Evolutionary conservation across 2,329 filamentous ascomycete species (phyloP).

Genomic region (Aspergillus novoparasiticus): DNA sequence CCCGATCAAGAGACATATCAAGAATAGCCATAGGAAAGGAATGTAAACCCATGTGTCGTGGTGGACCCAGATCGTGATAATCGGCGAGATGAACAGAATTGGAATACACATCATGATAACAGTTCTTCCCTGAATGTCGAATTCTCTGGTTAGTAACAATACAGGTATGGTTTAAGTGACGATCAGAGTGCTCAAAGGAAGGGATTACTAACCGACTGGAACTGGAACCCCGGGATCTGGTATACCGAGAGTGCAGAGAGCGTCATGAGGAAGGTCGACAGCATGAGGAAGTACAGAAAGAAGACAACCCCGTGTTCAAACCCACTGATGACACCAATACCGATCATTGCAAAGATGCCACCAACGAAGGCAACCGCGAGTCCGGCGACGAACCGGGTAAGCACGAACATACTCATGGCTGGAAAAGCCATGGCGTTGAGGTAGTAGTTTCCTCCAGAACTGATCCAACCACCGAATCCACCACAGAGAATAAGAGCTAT

Average conservation of each 20-base stretch:
- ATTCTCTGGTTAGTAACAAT: not conserved
- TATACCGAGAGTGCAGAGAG: slow-evolving; percentile 58
- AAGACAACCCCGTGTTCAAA: slow-evolving; percentile 58
- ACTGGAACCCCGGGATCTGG: slow-evolving; percentile 56
- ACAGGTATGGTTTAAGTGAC: too few species aligned
- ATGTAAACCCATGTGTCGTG: slow-evolving; percentile 62
- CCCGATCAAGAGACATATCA: slow-evolving; percentile 54
- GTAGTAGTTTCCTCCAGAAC: slow-evolving; percentile 65
- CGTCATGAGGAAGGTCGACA: slow-evolving; percentile 63
- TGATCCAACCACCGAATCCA: slow-evolving; percentile 65
- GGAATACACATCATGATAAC: slow-evolving; percentile 59
- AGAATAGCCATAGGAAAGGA: slow-evolving; percentile 56
- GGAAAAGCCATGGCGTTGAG: slow-evolving; percentile 59
- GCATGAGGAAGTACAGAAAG: slow-evolving; percentile 59
- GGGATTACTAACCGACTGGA: slow-evolving; percentile 46
- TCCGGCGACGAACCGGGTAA: slow-evolving; percentile 53
- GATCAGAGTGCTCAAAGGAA: not conserved
- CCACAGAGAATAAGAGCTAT: slow-evolving; percentile 62
- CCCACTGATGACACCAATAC: slow-evolving; percentile 49
- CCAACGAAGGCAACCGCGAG: slow-evolving; percentile 55
- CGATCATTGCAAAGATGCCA: slow-evolving; percentile 56
- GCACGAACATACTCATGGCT: slow-evolving; percentile 58
- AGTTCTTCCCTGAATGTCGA: slow-evolving; percentile 47
- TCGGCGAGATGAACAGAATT: slow-evolving; percentile 58
- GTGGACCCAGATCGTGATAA: slow-evolving; percentile 56